phyloP scores from a whole-genome alignment of 805 yeast genomes.

The Pichia pseudocactophila region DNA sequence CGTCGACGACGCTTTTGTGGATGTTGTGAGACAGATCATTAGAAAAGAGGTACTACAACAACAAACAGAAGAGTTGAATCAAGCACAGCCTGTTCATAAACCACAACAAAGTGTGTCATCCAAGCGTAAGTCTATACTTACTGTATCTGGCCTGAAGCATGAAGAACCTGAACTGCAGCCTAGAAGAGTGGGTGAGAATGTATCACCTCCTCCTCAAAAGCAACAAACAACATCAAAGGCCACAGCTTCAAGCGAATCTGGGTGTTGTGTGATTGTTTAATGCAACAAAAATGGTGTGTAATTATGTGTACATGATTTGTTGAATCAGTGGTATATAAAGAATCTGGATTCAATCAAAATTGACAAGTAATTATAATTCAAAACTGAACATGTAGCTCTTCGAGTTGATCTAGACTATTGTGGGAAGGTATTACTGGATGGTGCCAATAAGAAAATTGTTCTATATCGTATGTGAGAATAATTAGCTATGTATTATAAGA shows the following conservation, averaged over 20 bases:
- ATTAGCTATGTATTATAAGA: too few relatives aligned
- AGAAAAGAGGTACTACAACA: conserved; percentile 46
- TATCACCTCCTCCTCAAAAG: background rate
- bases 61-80: conserved; percentile 3
- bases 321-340: too few relatives aligned
- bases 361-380: too few relatives aligned
- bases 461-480: too few relatives aligned
- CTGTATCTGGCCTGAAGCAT: background rate
- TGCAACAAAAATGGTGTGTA: background rate
- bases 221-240: background rate
- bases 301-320: too few relatives aligned
- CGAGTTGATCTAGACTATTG: too few relatives aligned
- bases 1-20: conserved; percentile 85
- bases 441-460: too few relatives aligned
- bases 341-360: too few relatives aligned
- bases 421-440: too few relatives aligned
- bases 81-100: background rate
- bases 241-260: background rate
- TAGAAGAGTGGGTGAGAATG: background rate
- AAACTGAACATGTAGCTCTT: too few relatives aligned
- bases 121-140: background rate
- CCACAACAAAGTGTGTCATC: background rate
- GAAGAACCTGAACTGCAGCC: background rate
- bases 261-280: background rate
- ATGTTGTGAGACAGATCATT: conserved; percentile 83